These are phyloP conservation scores for Xylaria sp. DNA, from an alignment of 2,329 filamentous ascomycete species.

Conservation along the genomic window DNA sequence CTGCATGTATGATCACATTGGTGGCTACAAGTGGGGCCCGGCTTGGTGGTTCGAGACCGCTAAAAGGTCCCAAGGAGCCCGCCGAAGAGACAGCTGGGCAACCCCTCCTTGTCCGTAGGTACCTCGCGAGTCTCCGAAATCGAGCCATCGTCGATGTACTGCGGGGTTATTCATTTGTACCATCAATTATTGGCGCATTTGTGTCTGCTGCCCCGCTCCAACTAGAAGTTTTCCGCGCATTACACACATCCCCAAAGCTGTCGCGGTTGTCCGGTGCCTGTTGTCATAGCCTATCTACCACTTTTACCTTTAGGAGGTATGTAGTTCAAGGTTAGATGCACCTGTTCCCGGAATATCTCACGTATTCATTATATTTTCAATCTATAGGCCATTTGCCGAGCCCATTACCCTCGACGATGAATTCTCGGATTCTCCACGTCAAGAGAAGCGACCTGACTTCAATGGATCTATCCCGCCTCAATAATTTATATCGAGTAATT, in stretches of 20 bases:
- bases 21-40: conserved; percentile 15
- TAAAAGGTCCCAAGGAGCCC: conserved; percentile 11
- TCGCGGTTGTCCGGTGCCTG: conserved; percentile 11
- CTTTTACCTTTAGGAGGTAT: too few species aligned
- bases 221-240: conserved; percentile 23
- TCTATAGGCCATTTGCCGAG: conserved; percentile 24
- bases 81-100: conserved; percentile 1
- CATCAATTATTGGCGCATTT: conserved; percentile 25
- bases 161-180: conserved; percentile 30
- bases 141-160: conserved; percentile 24
- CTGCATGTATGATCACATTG: conserved; percentile 27
- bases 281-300: neutral
- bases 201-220: conserved; percentile 24
- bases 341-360: conserved; percentile 28
- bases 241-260: neutral
- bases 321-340: too few species aligned
- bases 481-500: too few species aligned
- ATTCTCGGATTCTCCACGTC: conserved; percentile 21
- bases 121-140: conserved; percentile 5
- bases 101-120: conserved; percentile 3
- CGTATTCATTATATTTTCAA: conserved; percentile 21
- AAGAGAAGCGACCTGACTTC: conserved; percentile 5
- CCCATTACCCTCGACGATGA: conserved; percentile 10
- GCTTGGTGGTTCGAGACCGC: conserved; percentile 29
- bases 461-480: conserved; percentile 3